Conservation (phyloP, 441 rosid genomes). For the Bocquillonia castaneifolia region DNA sequence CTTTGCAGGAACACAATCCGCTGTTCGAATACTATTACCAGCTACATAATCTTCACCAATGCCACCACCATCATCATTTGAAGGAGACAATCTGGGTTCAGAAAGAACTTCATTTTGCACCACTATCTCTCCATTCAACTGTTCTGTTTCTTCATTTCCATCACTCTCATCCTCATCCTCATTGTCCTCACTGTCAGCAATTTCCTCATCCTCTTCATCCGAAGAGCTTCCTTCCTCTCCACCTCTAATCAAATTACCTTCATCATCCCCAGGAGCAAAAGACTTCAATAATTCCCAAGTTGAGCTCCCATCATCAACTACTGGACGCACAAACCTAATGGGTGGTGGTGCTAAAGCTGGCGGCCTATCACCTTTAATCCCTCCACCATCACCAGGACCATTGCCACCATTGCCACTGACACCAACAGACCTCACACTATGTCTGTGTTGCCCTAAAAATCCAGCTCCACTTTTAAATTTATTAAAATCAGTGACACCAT, state of each 20-base stretch:
- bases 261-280: conserved; percentile 27
- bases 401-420: background rate
- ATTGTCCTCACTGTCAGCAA: background rate
- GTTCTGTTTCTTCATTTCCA: conserved; percentile 9
- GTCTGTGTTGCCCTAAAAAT: no score
- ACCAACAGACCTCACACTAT: conserved; percentile 11
- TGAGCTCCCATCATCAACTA: conserved; percentile 26
- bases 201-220: conserved; percentile 1
- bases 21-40: background rate
- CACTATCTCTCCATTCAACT: no score
- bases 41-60: background rate
- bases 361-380: conserved; percentile 25
- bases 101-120: background rate
- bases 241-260: conserved; percentile 9
- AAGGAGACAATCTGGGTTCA: background rate
- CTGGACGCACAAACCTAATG: conserved; percentile 10
- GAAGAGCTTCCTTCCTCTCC: background rate
- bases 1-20: conserved; percentile 19
- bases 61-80: background rate
- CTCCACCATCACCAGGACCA: background rate
- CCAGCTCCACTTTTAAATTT: no score
- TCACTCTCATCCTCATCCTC: conserved; percentile 12
- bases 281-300: conserved; percentile 32
- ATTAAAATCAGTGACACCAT: no score
- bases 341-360: conserved; percentile 24